Conservation (phyloP, 768 basidiomycete species). For the Tulasnella sp. region DNA sequence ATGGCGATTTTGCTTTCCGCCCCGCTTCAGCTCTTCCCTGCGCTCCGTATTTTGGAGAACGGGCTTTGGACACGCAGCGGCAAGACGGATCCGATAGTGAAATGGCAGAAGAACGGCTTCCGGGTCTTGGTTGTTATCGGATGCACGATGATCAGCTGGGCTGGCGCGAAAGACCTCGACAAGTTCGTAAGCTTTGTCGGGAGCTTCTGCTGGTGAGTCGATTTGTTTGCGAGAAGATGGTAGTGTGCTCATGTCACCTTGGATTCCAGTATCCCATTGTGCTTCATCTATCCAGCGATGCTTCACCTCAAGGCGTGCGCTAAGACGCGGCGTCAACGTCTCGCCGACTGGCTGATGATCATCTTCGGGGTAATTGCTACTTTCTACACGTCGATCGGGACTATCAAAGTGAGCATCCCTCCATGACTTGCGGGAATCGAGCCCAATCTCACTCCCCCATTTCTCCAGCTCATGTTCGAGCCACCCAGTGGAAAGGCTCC, state of each 20-base stretch:
- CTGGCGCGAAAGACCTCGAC: constrained; percentile 37
- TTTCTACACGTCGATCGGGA: constrained; percentile 71
- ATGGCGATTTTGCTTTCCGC: constrained; percentile 85
- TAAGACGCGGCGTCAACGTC: constrained; percentile 51
- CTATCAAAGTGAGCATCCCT: constrained; percentile 42
- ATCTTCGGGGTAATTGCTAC: constrained; percentile 63
- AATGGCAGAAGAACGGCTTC: constrained; percentile 89
- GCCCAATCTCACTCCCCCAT: background rate
- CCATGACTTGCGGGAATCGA: background rate
- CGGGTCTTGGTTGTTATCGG: constrained; percentile 41
- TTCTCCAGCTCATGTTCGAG: constrained; percentile 46
- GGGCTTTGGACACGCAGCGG: constrained; percentile 83
- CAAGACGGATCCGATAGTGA: constrained; percentile 66
- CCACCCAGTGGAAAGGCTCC: constrained; percentile 34
- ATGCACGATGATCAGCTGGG: constrained; percentile 51
- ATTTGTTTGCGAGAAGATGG: background rate
- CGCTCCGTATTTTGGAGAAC: constrained; percentile 94
- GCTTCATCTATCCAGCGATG: constrained; percentile 90
- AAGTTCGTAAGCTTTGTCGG: constrained; percentile 81
- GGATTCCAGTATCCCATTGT: constrained; percentile 71
- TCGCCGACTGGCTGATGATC: constrained; percentile 59
- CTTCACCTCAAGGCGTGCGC: constrained; percentile 83
- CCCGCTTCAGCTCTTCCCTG: constrained; percentile 95
- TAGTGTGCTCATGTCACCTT: background rate
- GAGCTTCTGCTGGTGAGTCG: constrained; percentile 78